Conservation (phyloP, 345 rosid genomes). For the Mangifera indica region DNA sequence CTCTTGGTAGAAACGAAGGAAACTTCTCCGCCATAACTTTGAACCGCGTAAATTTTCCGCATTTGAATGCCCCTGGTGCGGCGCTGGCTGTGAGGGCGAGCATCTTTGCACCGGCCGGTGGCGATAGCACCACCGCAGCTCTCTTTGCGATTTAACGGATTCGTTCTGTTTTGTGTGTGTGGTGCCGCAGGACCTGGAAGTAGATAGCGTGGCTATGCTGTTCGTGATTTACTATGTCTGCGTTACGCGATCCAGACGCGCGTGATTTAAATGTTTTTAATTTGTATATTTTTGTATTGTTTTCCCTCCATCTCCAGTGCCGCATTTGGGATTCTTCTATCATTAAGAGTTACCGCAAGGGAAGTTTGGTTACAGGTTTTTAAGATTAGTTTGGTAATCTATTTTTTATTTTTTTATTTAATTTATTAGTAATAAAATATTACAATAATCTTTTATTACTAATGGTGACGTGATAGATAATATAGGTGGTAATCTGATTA, state of each 20-base stretch:
- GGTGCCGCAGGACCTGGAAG: not conserved
- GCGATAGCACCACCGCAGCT: not conserved
- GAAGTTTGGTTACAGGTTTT: too few species aligned
- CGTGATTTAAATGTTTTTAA: not conserved
- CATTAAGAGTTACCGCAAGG: too few species aligned
- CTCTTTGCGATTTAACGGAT: not conserved
- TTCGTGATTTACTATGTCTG: not conserved
- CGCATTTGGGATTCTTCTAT: too few species aligned
- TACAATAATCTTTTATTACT: too few species aligned
- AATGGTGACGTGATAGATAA: too few species aligned
- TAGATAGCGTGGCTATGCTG: not conserved
- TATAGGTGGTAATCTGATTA: too few species aligned
- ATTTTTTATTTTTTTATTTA: too few species aligned
- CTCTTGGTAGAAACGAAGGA: constrained; percentile 61
- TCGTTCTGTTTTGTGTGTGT: not conserved
- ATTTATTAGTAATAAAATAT: too few species aligned
- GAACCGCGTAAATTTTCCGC: constrained; percentile 21
- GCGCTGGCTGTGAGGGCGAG: constrained; percentile 23
- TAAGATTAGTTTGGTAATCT: too few species aligned
- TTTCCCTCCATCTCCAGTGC: too few species aligned
- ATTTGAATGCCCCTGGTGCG: not conserved
- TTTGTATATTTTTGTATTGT: not conserved
- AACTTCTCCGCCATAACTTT: constrained; percentile 28
- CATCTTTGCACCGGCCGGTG: constrained; percentile 25
- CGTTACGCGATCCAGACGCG: not conserved